Evolutionary conservation across 768 basidiomycete species (phyloP).

Genomic region (Mycena floridula): DNA sequence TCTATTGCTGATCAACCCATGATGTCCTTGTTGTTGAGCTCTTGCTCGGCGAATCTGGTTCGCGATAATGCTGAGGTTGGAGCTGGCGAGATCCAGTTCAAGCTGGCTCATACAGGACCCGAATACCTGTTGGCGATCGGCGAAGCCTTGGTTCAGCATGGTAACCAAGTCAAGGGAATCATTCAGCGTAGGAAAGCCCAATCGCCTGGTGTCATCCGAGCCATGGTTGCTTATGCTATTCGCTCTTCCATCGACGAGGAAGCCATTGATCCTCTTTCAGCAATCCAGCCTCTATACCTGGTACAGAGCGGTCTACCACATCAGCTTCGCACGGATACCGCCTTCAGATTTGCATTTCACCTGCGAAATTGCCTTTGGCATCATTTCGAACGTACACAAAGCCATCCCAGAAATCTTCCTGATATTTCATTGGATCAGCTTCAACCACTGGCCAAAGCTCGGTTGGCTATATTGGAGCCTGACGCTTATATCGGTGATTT

Average conservation of each 20-base stretch:
- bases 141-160: neutral
- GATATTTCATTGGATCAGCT: slow-evolving; percentile 24
- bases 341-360: slow-evolving; percentile 76
- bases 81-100: neutral
- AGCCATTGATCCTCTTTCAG: slow-evolving; percentile 70
- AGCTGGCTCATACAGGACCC: neutral
- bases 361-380: slow-evolving; percentile 61
- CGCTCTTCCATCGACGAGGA: slow-evolving; percentile 40
- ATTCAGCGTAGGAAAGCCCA: slow-evolving; percentile 24
- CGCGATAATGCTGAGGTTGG: neutral
- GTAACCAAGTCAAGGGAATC: slow-evolving; percentile 16
- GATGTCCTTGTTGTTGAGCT: neutral
- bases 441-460: slow-evolving; percentile 29
- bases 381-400: slow-evolving; percentile 22
- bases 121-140: neutral
- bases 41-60: neutral
- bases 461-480: slow-evolving; percentile 35
- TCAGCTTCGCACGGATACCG: slow-evolving; percentile 56
- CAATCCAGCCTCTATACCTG: slow-evolving; percentile 79
- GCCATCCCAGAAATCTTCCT: slow-evolving; percentile 2
- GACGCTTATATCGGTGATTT: slow-evolving; percentile 24
- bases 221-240: slow-evolving; percentile 44
- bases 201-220: slow-evolving; percentile 25
- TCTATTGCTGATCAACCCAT: neutral
- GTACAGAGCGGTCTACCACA: slow-evolving; percentile 71